Evolutionary conservation across 495 filamentous ascomycete species (phyloP), one percentile per base, ranked within the genome.

Genomic region (Zalerion maritima): DNA sequence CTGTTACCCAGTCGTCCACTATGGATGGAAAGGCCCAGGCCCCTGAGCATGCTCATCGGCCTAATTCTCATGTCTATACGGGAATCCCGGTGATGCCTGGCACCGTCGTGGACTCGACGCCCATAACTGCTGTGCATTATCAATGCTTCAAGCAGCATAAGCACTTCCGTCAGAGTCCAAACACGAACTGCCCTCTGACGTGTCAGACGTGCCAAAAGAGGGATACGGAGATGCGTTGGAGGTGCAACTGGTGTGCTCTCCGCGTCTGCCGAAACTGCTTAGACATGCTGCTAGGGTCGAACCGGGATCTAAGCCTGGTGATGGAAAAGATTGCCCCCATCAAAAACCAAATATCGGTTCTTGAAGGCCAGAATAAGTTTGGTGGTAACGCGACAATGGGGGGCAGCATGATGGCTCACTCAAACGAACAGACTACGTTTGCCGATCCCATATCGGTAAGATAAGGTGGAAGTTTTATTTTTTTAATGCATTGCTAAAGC

Each of bases 201-300:
- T 49, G 46, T 19, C 46, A 49, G 13, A 37, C 43, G n/a, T 49
- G 46, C 23, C 20, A 36, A 10, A 29, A 42, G 17, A 22, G 37
- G 10, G 46, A 49, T 8, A 37, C 26, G 7, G 30, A 28, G 25
- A 30, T 28, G 15, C 46, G 46, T 21, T 37, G 37, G 17, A 31
- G 30, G 3, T 49, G 46, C 18, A 34, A 37, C 1, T 42, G 32
- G 23, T 49, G 46, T 28, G 44, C 38, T 28, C 20, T 49, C 24
- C 46, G 43, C 13, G 34, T 49, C 21, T 49, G 46, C 29, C 23
- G 31, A 29, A 26, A 35, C 18, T 49, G 46, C 18, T 31, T 38
- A 9, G 40, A 41, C 6, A 28, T 31, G 26, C 28, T 47, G 4
- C 42, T 35, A 19, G 28, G 32, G 2, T 21, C 27, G n/a, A 41